Conservation (phyloP, 805 yeast species). For the Lachancea thermotolerans region DNA sequence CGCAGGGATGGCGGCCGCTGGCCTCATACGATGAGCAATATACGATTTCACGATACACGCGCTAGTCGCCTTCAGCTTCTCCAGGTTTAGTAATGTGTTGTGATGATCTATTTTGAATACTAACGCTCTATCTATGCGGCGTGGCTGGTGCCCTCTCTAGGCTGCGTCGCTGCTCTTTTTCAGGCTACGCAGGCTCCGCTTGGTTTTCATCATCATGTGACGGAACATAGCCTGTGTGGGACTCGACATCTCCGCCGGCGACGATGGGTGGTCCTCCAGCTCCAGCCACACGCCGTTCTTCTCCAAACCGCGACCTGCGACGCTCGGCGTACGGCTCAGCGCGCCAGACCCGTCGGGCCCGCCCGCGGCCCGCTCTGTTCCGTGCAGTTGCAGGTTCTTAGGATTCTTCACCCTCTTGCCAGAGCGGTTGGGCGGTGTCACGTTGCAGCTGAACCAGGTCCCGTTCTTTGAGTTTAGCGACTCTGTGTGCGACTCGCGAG, state of each 20-base stretch:
- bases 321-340: conserved; percentile 1
- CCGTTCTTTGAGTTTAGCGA: conserved; percentile 3
- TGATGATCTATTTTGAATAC: no score
- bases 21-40: no score
- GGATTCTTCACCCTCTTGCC: background rate
- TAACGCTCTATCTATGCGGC: no score
- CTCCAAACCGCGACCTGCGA: conserved; percentile 4
- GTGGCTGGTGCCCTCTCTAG: background rate
- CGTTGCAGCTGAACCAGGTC: conserved; percentile 11
- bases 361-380: background rate
- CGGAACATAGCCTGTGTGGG: conserved; percentile 4
- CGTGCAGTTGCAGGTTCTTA: conserved; percentile 1
- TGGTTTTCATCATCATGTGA: conserved; percentile 9
- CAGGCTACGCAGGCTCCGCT: conserved; percentile 7
- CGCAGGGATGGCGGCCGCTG: no score
- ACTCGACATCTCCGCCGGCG: background rate
- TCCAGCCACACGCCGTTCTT: conserved; percentile 7
- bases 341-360: conserved; percentile 1
- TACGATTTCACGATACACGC: no score
- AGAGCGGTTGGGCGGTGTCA: conserved; percentile 8
- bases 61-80: no score
- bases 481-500: background rate
- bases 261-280: conserved; percentile 1
- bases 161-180: background rate
- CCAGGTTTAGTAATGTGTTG: no score